A percentile compares a stretch with the other conserved stretches of the same genome.
phyloP scores from a whole-genome alignment of 345 rosid species.

The Rhodomyrtus tomentosa region DNA sequence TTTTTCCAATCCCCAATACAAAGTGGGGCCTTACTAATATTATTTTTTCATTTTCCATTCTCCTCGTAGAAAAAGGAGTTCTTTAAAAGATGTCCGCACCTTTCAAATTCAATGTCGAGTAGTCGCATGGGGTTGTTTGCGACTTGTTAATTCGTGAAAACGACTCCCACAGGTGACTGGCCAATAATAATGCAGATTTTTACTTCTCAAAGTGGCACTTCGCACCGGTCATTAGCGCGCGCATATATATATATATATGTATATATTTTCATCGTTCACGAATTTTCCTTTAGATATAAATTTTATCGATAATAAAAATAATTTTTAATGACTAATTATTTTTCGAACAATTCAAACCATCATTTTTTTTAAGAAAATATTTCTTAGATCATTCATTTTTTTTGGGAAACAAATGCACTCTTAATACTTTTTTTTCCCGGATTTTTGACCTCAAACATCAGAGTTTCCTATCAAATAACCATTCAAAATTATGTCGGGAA shows the following conservation, averaged over 20 bases:
- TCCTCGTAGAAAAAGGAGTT: neutral
- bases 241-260: no score
- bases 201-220: neutral
- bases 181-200: neutral
- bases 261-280: no score
- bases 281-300: no score
- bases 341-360: no score
- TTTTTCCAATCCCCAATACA: neutral
- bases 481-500: fast-evolving
- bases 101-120: slow-evolving; percentile 15
- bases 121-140: slow-evolving; percentile 15
- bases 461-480: neutral
- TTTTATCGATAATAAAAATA: no score
- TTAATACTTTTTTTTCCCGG: neutral
- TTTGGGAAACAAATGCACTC: fast-evolving
- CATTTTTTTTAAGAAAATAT: fast-evolving
- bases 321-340: no score
- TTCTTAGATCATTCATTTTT: neutral
- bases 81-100: neutral
- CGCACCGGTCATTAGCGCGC: no score
- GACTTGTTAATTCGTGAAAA: neutral
- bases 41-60: neutral
- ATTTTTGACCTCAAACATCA: neutral
- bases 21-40: neutral
- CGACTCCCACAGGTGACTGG: slow-evolving; percentile 4